Conservation (phyloP, 768 basidiomycete genomes). For the Gyrodon lividus region DNA sequence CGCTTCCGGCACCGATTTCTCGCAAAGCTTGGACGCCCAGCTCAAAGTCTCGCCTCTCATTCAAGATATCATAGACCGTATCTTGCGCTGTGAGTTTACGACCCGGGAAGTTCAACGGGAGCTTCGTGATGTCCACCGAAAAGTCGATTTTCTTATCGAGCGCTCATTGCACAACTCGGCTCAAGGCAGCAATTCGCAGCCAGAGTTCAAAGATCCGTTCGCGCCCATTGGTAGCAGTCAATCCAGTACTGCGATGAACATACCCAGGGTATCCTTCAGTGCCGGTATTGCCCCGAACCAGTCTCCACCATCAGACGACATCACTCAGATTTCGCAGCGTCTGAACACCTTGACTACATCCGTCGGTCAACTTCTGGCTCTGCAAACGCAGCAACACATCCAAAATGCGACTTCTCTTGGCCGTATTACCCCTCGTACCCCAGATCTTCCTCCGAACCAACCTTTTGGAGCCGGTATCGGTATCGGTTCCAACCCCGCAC, state of each 20-base stretch:
- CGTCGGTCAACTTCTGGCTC: conserved; percentile 78
- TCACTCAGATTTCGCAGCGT: conserved; percentile 72
- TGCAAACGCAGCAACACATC: conserved; percentile 72
- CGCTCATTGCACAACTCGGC: conserved; percentile 44
- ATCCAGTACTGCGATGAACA: conserved; percentile 36
- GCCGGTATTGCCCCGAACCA: conserved; percentile 74
- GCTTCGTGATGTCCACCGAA: conserved; percentile 70
- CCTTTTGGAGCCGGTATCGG: conserved; percentile 37
- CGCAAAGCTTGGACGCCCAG: conserved; percentile 63
- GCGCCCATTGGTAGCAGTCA: conserved; percentile 40
- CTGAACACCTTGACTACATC: conserved; percentile 79
- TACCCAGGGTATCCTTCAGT: conserved; percentile 61
- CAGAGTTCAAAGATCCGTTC: conserved; percentile 86
- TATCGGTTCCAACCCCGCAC: conserved; percentile 35
- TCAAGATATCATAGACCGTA: conserved; percentile 72
- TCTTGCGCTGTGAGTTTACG: conserved; percentile 67
- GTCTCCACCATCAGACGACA: conserved; percentile 63
- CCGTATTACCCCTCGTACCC: conserved; percentile 32
- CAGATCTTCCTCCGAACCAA: conserved; percentile 48
- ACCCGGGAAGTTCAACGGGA: conserved; percentile 74
- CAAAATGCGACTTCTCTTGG: conserved; percentile 43
- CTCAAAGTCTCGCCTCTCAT: conserved; percentile 75
- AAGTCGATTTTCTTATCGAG: conserved; percentile 75
- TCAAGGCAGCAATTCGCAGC: conserved; percentile 37
- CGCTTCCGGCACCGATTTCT: conserved; percentile 45